Evolutionary conservation across 371 early-diverging fungal genomes (phyloP).

Genomic region (Syncephalastrum sp.): DNA sequence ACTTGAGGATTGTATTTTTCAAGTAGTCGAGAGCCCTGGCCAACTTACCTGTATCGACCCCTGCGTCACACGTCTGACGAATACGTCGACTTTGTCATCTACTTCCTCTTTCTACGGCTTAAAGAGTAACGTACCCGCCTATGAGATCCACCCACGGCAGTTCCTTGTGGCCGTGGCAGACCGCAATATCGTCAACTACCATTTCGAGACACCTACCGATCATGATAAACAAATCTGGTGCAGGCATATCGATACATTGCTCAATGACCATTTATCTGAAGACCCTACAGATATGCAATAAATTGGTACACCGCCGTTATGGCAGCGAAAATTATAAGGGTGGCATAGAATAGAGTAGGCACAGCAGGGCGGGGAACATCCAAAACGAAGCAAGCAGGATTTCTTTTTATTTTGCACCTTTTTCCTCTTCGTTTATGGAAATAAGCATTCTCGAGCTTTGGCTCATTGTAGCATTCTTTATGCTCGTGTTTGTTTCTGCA

Average conservation of each 20-base stretch:
- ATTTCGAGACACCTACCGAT: constrained; percentile 26
- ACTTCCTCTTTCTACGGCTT: background rate
- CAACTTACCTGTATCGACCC: background rate
- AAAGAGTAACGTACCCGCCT: background rate
- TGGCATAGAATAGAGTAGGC: too few relatives aligned
- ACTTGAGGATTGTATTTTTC: too few relatives aligned
- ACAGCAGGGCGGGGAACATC: too few relatives aligned
- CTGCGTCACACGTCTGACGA: background rate
- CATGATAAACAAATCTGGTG: constrained; percentile 35
- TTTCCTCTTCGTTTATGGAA: constrained; percentile 4
- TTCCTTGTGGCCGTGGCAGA: constrained; percentile 32
- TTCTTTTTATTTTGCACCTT: too few relatives aligned
- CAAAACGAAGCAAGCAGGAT: too few relatives aligned
- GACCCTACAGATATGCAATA: too few relatives aligned
- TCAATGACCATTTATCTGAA: constrained; percentile 11
- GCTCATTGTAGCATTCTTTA: constrained; percentile 23
- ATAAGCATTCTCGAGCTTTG: constrained; percentile 23
- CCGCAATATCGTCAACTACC: constrained; percentile 17
- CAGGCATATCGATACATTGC: constrained; percentile 20
- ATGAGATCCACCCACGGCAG: constrained; percentile 24
- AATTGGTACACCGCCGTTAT: too few relatives aligned
- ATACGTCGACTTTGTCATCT: background rate
- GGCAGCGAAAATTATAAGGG: too few relatives aligned
- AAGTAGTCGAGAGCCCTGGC: background rate
- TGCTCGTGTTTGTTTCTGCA: constrained; percentile 29